Conservation (phyloP, 2,329 filamentous ascomycete genomes). For the Phaeophleospora eucalypticola region DNA sequence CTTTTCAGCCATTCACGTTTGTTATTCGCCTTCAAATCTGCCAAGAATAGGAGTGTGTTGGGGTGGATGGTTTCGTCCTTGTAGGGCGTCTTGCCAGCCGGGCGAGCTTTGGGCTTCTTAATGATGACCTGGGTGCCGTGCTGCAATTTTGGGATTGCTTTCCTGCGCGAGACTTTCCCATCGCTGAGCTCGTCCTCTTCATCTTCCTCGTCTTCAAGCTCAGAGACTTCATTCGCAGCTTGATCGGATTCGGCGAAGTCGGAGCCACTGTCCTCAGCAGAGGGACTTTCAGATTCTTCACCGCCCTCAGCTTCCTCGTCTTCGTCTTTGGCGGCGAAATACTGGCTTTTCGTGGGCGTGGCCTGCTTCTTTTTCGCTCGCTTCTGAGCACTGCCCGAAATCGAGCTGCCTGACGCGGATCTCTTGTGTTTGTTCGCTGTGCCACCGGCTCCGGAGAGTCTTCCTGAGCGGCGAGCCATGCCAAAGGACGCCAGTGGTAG, state of each 20-base stretch:
- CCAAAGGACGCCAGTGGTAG: too few species aligned
- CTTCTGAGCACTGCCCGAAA: constrained; percentile 13
- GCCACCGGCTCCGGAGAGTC: constrained; percentile 17
- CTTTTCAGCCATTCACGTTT: constrained; percentile 62
- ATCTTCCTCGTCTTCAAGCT: constrained; percentile 35
- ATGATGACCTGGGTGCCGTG: constrained; percentile 60
- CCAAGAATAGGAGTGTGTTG: constrained; percentile 59
- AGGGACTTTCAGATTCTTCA: constrained; percentile 24
- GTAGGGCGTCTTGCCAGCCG: constrained; percentile 57
- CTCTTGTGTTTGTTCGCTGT: constrained; percentile 24
- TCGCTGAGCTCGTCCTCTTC: constrained; percentile 34
- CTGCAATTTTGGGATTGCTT: constrained; percentile 53
- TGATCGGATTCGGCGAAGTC: constrained; percentile 37
- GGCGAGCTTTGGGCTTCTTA: constrained; percentile 59
- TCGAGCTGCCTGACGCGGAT: constrained; percentile 18
- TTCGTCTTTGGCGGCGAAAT: constrained; percentile 39
- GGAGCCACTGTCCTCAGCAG: constrained; percentile 24
- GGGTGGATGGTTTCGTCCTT: constrained; percentile 56
- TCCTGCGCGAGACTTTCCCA: constrained; percentile 28
- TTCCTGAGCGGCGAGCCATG: constrained; percentile 28
- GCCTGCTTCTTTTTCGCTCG: constrained; percentile 21
- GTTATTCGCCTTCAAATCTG: constrained; percentile 58
- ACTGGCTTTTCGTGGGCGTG: constrained; percentile 49
- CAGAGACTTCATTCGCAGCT: constrained; percentile 36
- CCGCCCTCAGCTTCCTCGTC: constrained; percentile 33